Conservation (phyloP, 495 filamentous ascomycete genomes). For the Patellaria atrata region DNA sequence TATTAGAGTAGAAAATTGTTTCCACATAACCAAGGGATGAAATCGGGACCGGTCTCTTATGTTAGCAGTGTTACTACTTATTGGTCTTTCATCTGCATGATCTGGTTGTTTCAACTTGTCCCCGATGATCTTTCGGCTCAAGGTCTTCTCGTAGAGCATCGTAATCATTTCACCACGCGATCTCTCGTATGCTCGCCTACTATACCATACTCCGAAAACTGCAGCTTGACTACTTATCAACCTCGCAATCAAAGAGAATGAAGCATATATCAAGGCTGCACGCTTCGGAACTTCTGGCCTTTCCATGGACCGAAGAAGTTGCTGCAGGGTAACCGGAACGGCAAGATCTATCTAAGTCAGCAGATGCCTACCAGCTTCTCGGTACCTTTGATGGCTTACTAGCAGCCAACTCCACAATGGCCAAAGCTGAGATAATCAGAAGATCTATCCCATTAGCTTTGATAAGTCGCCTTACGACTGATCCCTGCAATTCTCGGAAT, state of each 20-base stretch:
- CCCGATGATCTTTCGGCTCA: conserved; percentile 57
- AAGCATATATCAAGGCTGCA: conserved; percentile 51
- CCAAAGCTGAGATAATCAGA: conserved; percentile 46
- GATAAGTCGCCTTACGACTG: conserved; percentile 51
- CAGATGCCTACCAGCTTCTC: too few relatives aligned
- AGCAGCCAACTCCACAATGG: conserved; percentile 44
- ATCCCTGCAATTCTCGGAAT: conserved; percentile 59
- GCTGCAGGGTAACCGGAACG: conserved; percentile 53
- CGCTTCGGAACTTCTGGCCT: conserved; percentile 32
- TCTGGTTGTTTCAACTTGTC: conserved; percentile 22
- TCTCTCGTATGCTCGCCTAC: conserved; percentile 60
- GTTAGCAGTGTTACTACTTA: conserved; percentile 3
- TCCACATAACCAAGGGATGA: conserved; percentile 3
- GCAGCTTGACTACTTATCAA: conserved; percentile 49
- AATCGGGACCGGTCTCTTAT: neutral
- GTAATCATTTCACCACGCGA: conserved; percentile 76
- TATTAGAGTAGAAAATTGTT: conserved; percentile 10
- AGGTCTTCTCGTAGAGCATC: conserved; percentile 74
- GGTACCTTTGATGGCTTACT: conserved; percentile 26
- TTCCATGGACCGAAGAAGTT: conserved; percentile 54
- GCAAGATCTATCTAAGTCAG: conserved; percentile 34
- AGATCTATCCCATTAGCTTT: conserved; percentile 65
- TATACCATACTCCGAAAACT: conserved; percentile 61
- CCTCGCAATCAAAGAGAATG: conserved; percentile 42
- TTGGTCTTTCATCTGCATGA: conserved; percentile 4